A percentile compares a stretch with the other conserved stretches of the same genome.
These are phyloP conservation scores for Elsinoe australis DNA, from an alignment of 2,329 filamentous ascomycete species.

Conservation along the genomic window DNA sequence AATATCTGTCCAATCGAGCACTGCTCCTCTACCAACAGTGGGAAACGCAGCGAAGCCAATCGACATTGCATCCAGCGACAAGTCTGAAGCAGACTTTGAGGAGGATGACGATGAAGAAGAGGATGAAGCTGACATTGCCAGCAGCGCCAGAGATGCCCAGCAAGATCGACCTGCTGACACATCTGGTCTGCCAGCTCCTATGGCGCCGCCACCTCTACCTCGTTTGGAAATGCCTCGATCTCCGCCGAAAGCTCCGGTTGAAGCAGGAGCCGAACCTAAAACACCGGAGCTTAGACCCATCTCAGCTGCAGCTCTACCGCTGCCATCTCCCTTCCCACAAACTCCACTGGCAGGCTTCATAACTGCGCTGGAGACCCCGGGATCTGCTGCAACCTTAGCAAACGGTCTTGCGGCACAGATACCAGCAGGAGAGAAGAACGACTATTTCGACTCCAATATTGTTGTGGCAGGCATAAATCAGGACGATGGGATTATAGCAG, in stretches of 20 bases:
- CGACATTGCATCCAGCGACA: not conserved
- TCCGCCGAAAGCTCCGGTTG: constrained; percentile 1
- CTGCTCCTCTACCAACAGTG: not conserved
- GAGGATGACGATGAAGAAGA: constrained; percentile 9
- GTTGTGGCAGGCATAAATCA: no score
- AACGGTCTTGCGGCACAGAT: no score
- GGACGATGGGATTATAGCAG: no score
- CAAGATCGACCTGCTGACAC: not conserved
- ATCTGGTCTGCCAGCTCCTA: no score
- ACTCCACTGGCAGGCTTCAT: not conserved
- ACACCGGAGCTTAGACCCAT: constrained; percentile 29
- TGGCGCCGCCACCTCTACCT: constrained; percentile 26
- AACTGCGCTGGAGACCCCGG: no score
- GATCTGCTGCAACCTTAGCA: no score
- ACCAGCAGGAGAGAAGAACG: no score
- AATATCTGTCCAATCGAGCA: not conserved
- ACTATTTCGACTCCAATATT: not conserved
- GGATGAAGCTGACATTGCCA: not conserved
- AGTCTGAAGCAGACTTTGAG: constrained; percentile 4
- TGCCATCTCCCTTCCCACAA: constrained; percentile 31
- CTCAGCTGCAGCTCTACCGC: constrained; percentile 25
- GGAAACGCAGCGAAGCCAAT: not conserved
- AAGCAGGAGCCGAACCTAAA: constrained; percentile 21
- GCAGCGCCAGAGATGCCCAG: not conserved
- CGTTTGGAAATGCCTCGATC: constrained; percentile 22